Conservation (phyloP, 2,329 filamentous ascomycete genomes). For the Monosporascus sp. region DNA sequence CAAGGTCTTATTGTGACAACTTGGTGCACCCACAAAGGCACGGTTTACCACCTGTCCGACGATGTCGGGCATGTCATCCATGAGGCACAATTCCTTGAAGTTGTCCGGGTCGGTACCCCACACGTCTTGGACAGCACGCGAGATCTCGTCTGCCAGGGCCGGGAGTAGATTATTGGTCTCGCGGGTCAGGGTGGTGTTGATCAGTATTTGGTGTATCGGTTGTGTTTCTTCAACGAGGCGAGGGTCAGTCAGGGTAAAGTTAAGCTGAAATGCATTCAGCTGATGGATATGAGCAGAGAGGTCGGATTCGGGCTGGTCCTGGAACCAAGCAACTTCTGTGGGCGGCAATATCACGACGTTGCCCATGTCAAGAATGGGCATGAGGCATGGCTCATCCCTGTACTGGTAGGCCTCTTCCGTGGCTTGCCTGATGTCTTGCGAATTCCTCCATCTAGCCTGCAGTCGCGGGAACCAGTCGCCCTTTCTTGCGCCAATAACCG, state of each 20-base stretch:
- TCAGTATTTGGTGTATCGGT: background rate
- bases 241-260: background rate
- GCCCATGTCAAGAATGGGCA: background rate
- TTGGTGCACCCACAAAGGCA: background rate
- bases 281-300: background rate
- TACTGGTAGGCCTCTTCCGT: background rate
- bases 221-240: background rate
- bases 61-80: background rate
- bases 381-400: background rate
- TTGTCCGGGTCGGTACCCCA: background rate
- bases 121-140: background rate
- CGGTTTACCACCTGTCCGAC: background rate
- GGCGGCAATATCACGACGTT: background rate
- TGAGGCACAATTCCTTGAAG: background rate
- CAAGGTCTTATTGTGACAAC: background rate
- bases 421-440: background rate
- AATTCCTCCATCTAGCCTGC: background rate
- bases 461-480: background rate
- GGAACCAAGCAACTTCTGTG: background rate
- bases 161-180: background rate
- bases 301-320: background rate
- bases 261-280: background rate
- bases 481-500: background rate
- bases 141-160: background rate
- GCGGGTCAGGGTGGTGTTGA: background rate